These are phyloP conservation scores for Claviceps spartinae DNA, from an alignment of 2,329 filamentous ascomycete species.

Conservation along the genomic window DNA sequence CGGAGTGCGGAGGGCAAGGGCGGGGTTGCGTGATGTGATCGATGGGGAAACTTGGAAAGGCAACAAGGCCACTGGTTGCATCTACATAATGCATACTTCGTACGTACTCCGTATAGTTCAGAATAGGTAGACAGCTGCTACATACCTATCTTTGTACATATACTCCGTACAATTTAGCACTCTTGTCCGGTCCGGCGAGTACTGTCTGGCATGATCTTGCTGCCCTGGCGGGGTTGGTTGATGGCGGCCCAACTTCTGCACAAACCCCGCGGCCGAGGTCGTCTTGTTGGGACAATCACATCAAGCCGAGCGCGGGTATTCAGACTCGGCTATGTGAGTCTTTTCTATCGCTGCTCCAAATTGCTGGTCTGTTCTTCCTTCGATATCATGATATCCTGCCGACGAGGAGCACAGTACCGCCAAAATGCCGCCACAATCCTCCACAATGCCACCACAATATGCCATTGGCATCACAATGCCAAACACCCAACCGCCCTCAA, in stretches of 20 bases:
- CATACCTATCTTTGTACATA: too few species aligned
- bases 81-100: not conserved
- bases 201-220: too few species aligned
- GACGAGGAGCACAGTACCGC: not conserved
- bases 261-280: too few species aligned
- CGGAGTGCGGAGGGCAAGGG: not conserved
- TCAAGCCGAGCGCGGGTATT: not conserved
- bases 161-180: too few species aligned
- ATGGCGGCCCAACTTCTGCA: not conserved
- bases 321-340: not conserved
- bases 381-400: not conserved
- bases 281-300: not conserved
- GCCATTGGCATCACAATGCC: not conserved
- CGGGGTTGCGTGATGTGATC: not conserved
- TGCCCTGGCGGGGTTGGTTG: not conserved
- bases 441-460: not conserved
- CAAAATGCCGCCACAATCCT: not conserved
- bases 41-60: too few species aligned
- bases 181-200: not conserved
- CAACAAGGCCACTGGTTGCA: not conserved
- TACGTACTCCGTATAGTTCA: not conserved
- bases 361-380: not conserved
- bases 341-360: not conserved
- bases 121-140: too few species aligned
- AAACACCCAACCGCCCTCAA: not conserved